Conservation (phyloP, 1,139 yeast genomes). For the Spathaspora sp. region DNA sequence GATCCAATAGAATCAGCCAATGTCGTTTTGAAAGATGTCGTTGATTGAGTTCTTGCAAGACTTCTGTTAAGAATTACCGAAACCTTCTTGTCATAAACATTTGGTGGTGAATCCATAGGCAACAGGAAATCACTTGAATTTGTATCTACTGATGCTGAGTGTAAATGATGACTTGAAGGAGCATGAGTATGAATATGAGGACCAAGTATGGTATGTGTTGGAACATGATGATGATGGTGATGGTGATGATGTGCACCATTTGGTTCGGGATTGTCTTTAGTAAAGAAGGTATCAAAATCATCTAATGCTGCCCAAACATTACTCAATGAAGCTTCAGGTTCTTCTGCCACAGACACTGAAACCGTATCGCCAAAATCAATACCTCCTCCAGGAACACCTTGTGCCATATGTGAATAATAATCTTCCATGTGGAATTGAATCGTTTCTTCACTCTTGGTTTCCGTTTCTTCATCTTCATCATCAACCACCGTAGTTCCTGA, state of each 20-base stretch:
- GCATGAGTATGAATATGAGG: slow-evolving; percentile 6
- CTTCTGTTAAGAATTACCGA: slow-evolving; percentile 73
- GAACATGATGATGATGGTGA: slow-evolving; percentile 3
- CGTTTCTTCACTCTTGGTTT: slow-evolving; percentile 34
- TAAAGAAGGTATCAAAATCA: slow-evolving; percentile 88
- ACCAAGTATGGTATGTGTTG: slow-evolving; percentile 7
- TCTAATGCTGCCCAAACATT: slow-evolving; percentile 97
- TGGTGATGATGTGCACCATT: slow-evolving; percentile 9
- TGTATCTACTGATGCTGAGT: slow-evolving; percentile 55
- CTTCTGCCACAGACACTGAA: slow-evolving; percentile 46
- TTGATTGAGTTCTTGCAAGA: slow-evolving; percentile 73
- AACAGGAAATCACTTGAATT: slow-evolving; percentile 37
- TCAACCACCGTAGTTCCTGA: slow-evolving; percentile 26
- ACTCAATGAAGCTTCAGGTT: slow-evolving; percentile 76
- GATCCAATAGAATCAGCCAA: slow-evolving; percentile 58
- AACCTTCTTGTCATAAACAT: slow-evolving; percentile 75
- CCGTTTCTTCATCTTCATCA: slow-evolving; percentile 25
- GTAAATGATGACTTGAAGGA: slow-evolving; percentile 29
- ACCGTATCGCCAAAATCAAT: slow-evolving; percentile 34
- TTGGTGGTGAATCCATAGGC: slow-evolving; percentile 72
- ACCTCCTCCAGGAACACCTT: slow-evolving; percentile 24
- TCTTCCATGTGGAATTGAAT: slow-evolving; percentile 71
- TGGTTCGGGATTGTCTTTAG: slow-evolving; percentile 53
- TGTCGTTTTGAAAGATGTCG: slow-evolving; percentile 71
- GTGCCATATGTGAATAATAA: slow-evolving; percentile 39